phyloP scores from a whole-genome alignment of 2,329 filamentous ascomycete species.

The Beauveria varroae region DNA sequence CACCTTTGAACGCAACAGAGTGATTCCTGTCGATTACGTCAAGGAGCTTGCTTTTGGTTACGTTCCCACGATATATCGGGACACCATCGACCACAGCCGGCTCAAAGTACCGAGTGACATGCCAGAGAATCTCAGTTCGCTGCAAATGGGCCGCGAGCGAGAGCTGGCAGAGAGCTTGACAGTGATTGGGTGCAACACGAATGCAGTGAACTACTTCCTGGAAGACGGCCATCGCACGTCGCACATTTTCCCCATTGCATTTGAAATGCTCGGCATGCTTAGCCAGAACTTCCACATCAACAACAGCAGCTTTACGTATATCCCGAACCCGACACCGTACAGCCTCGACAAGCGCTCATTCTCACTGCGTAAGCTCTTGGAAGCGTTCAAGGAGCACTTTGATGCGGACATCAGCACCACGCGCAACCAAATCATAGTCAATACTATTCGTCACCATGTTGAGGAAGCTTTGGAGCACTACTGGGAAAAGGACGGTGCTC shows the following conservation, averaged over 20 bases:
- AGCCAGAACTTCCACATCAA: constrained; percentile 41
- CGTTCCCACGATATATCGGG: constrained; percentile 46
- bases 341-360: constrained; percentile 46
- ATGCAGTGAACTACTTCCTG: constrained; percentile 38
- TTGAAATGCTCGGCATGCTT: constrained; percentile 53
- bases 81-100: constrained; percentile 30
- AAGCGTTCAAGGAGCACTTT: constrained; percentile 29
- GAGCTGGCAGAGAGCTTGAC: constrained; percentile 47
- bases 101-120: constrained; percentile 32
- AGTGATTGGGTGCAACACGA: constrained; percentile 46
- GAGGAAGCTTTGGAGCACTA: constrained; percentile 17
- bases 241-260: constrained; percentile 49
- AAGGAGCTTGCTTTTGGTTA: constrained; percentile 50
- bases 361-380: constrained; percentile 33
- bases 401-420: constrained; percentile 13
- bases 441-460: constrained; percentile 20
- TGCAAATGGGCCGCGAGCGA: constrained; percentile 40
- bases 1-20: constrained; percentile 39
- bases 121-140: constrained; percentile 31
- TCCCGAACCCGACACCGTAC: constrained; percentile 50
- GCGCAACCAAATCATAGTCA: constrained; percentile 19
- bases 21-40: constrained; percentile 45
- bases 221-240: constrained; percentile 31
- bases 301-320: constrained; percentile 42
- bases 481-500: constrained; percentile 16